Evolutionary conservation across 1,284 basidiomycete species (phyloP).

Genomic region (Ustilago curta): DNA sequence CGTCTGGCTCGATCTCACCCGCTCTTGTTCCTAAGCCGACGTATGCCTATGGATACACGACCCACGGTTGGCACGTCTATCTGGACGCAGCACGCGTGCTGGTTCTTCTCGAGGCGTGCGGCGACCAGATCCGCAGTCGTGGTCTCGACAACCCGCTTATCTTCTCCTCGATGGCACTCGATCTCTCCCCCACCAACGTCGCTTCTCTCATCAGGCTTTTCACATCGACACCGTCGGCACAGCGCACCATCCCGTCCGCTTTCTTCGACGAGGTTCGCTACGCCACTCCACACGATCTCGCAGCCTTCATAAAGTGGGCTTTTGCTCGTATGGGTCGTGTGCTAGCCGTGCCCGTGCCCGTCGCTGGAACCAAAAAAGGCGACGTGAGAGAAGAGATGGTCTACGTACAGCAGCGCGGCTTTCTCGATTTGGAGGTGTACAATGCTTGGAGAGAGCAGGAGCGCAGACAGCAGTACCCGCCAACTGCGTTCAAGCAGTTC

Average conservation of each 20-base stretch:
- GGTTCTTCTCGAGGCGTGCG: constrained; percentile 53
- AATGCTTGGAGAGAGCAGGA: constrained; percentile 63
- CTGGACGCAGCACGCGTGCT: constrained; percentile 47
- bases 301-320: constrained; percentile 68
- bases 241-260: constrained; percentile 11
- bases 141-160: constrained; percentile 65
- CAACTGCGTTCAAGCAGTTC: constrained; percentile 50
- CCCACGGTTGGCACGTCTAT: constrained; percentile 54
- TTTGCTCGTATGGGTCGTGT: constrained; percentile 65
- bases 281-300: constrained; percentile 64
- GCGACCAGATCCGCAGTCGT: constrained; percentile 57
- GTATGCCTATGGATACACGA: constrained; percentile 61
- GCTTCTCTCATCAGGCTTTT: constrained; percentile 55
- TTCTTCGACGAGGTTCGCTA: constrained; percentile 62
- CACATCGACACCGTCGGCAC: constrained; percentile 15
- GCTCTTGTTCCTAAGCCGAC: constrained; percentile 5
- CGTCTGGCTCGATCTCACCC: background rate
- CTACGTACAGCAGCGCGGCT: constrained; percentile 66
- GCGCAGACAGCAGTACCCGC: constrained; percentile 41
- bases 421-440: constrained; percentile 63
- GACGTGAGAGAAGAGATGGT: constrained; percentile 59
- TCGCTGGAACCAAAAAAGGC: constrained; percentile 34
- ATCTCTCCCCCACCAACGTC: constrained; percentile 57
- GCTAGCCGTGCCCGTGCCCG: constrained; percentile 55
- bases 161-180: constrained; percentile 67